These are phyloP conservation scores for Geranium incanum DNA, from an alignment of 441 rosid species.

Conservation along the genomic window DNA sequence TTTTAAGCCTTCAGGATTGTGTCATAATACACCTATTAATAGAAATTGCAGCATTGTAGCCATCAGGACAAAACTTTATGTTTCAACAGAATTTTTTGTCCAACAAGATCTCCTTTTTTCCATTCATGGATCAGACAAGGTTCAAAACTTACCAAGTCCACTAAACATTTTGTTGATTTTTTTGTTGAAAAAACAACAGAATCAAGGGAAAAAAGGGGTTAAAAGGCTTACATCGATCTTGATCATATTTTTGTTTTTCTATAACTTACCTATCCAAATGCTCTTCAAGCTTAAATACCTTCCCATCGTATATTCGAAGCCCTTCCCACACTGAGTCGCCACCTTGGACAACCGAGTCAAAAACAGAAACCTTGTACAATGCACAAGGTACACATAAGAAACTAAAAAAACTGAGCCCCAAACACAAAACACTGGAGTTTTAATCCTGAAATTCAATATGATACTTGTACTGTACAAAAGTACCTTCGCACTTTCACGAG, in stretches of 20 bases:
- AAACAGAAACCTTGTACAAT: constrained; percentile 65
- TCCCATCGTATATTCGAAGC: constrained; percentile 60
- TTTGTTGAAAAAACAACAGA: background rate
- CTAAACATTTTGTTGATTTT: no score
- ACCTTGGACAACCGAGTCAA: constrained; percentile 88
- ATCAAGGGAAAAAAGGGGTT: background rate
- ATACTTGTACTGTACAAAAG: constrained; percentile 3
- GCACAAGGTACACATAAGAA: constrained; percentile 15
- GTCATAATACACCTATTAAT: no score
- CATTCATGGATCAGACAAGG: no score
- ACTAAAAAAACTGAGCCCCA: background rate
- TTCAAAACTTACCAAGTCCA: no score
- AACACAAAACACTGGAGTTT: background rate
- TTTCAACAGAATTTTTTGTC: no score
- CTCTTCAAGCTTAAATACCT: constrained; percentile 76
- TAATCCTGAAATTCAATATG: background rate
- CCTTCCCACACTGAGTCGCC: constrained; percentile 97
- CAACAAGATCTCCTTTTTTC: no score
- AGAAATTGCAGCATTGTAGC: no score
- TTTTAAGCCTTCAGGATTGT: no score
- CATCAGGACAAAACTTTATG: no score
- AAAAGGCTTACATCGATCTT: background rate
- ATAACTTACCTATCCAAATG: constrained; percentile 69
- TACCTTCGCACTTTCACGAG: constrained; percentile 82
- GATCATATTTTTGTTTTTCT: constrained; percentile 2